phyloP scores from a whole-genome alignment of 495 filamentous ascomycete species.

The Talaromyces stipitatus region DNA sequence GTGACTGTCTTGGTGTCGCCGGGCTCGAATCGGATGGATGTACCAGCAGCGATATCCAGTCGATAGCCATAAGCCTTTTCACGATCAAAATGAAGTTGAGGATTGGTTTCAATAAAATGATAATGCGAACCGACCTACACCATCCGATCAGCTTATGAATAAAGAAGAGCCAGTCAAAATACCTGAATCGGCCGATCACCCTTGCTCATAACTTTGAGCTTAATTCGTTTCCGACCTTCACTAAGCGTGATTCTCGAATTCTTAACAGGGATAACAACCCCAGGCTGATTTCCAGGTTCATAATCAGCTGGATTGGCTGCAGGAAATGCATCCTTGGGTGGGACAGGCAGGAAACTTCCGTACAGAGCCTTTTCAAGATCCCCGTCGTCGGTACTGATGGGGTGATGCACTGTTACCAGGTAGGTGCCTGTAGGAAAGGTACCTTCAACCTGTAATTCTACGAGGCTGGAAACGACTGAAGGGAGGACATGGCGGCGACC shows the following conservation, averaged over 20 bases:
- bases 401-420: conserved; percentile 89
- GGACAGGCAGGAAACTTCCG: conserved; percentile 85
- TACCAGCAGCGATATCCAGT: conserved; percentile 86
- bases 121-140: conserved; percentile 78
- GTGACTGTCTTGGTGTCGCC: conserved; percentile 91
- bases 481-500: conserved; percentile 91
- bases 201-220: conserved; percentile 70
- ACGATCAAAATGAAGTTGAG: conserved; percentile 88
- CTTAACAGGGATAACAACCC: conserved; percentile 69
- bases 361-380: conserved; percentile 82
- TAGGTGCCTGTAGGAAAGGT: conserved; percentile 90
- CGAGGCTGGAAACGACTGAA: conserved; percentile 65
- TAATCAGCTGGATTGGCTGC: conserved; percentile 54
- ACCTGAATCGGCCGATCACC: conserved; percentile 92
- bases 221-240: conserved; percentile 64
- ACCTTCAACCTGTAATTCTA: conserved; percentile 87
- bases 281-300: conserved; percentile 60
- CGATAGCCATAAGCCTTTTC: conserved; percentile 73
- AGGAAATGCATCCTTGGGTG: conserved; percentile 57
- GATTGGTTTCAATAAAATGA: conserved; percentile 92
- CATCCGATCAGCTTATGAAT: background rate
- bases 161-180: background rate
- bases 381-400: conserved; percentile 80
- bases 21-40: conserved; percentile 90
- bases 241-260: conserved; percentile 58